These are phyloP conservation scores for Debaryomycetaceae sp. DNA, from an alignment of 1,139 yeast genomes.

Conservation along the genomic window DNA sequence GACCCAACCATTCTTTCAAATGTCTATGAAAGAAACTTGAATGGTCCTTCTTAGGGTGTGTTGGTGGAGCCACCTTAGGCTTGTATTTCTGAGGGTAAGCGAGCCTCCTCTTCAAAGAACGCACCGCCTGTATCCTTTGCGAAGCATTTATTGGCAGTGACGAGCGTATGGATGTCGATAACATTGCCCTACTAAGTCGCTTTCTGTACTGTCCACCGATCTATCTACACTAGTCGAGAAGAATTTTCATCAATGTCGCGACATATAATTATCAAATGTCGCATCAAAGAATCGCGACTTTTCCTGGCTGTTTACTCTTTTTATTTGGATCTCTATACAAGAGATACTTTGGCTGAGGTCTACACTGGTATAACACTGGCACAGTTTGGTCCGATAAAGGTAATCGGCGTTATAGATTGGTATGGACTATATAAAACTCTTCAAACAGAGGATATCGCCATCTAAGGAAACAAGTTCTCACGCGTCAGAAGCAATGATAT, in stretches of 20 bases:
- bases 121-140: slow-evolving; percentile 14
- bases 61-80: slow-evolving; percentile 21
- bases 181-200: background rate
- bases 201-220: background rate
- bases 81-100: slow-evolving; percentile 28
- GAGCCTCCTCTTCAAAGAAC: slow-evolving; percentile 20
- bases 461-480: slow-evolving; percentile 6
- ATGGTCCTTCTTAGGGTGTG: slow-evolving; percentile 31
- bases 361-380: too few relatives aligned
- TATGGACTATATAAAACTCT: slow-evolving; percentile 9
- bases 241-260: background rate
- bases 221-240: too few relatives aligned
- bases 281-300: background rate
- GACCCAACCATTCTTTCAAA: slow-evolving; percentile 68
- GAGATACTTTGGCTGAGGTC: background rate
- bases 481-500: slow-evolving; percentile 7
- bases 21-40: slow-evolving; percentile 26
- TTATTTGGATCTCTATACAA: slow-evolving; percentile 1
- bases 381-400: background rate
- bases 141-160: background rate
- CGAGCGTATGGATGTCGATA: background rate
- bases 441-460: slow-evolving; percentile 18
- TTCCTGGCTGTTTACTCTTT: background rate
- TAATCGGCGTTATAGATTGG: background rate
- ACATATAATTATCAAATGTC: background rate